A percentile compares a stretch with the other conserved stretches of the same genome.
phyloP scores from a whole-genome alignment of 2,329 filamentous ascomycete species.

The Ceratocystis papillata region DNA sequence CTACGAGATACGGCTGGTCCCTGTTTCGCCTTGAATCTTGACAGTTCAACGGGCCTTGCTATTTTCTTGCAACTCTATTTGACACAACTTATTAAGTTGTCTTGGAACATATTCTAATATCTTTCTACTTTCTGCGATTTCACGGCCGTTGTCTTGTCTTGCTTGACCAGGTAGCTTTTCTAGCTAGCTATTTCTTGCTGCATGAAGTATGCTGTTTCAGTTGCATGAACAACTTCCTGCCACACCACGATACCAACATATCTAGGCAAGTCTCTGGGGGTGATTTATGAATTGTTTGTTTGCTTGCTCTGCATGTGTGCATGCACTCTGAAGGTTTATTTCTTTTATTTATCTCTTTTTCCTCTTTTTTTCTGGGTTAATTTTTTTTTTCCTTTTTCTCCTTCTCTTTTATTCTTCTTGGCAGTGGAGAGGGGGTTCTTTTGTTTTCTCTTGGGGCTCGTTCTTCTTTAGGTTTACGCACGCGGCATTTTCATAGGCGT shows the following conservation, averaged over 20 bases:
- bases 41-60: background rate
- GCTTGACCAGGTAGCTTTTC: background rate
- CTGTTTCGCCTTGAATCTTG: background rate
- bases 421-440: background rate
- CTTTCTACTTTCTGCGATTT: background rate
- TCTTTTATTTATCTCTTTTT: background rate
- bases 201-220: background rate
- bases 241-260: background rate
- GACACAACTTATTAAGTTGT: too few relatives aligned
- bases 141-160: background rate
- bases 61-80: background rate
- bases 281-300: background rate
- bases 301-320: background rate
- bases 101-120: background rate
- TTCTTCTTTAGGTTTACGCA: conserved; percentile 1
- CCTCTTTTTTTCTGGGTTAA: background rate
- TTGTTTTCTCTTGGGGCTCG: background rate
- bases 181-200: background rate
- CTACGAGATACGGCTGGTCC: conserved; percentile 21
- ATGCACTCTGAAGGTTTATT: background rate
- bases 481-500: conserved; percentile 8
- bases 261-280: background rate
- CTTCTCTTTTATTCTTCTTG: background rate
- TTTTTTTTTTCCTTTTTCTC: background rate
- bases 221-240: background rate